Evolutionary conservation across 805 yeast species (phyloP).

Genomic region (Yarrowia osloensis): DNA sequence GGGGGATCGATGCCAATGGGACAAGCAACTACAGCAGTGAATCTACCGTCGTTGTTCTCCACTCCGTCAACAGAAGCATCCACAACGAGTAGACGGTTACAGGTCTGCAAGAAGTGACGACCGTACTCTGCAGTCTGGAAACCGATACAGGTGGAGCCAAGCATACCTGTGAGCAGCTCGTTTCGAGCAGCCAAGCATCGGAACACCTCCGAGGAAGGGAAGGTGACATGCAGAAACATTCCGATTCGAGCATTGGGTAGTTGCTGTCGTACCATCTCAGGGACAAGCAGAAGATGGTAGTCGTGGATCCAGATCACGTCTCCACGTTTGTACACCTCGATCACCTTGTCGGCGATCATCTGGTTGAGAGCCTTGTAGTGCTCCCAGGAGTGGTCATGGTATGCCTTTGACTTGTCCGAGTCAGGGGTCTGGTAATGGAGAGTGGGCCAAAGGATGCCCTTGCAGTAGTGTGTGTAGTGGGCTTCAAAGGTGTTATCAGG

Average conservation of each 20-base stretch:
- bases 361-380: conserved; percentile 76
- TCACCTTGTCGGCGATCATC: conserved; percentile 73
- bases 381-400: conserved; percentile 94
- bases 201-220: conserved; percentile 94
- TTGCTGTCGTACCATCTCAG: conserved; percentile 72
- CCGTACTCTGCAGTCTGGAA: conserved; percentile 94
- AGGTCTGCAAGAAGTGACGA: conserved; percentile 89
- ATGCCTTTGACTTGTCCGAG: conserved; percentile 88
- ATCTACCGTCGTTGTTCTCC: conserved; percentile 51
- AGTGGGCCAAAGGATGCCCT: conserved; percentile 95
- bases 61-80: conserved; percentile 87
- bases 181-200: conserved; percentile 89
- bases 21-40: conserved; percentile 42
- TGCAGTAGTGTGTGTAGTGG: conserved; percentile 87
- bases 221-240: conserved; percentile 87
- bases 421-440: conserved; percentile 93
- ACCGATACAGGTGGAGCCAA: conserved; percentile 85
- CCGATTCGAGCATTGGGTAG: conserved; percentile 87
- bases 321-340: conserved; percentile 65
- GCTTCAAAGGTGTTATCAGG: conserved; percentile 83
- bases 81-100: conserved; percentile 78
- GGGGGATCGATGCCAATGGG: conserved; percentile 49
- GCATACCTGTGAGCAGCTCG: conserved; percentile 71
- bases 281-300: conserved; percentile 85
- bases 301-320: conserved; percentile 93